A percentile compares a stretch with the other conserved stretches of the same genome.
Evolutionary conservation across 2,329 filamentous ascomycete species (phyloP).

Genomic region (Ceratocystis lukuohia): DNA sequence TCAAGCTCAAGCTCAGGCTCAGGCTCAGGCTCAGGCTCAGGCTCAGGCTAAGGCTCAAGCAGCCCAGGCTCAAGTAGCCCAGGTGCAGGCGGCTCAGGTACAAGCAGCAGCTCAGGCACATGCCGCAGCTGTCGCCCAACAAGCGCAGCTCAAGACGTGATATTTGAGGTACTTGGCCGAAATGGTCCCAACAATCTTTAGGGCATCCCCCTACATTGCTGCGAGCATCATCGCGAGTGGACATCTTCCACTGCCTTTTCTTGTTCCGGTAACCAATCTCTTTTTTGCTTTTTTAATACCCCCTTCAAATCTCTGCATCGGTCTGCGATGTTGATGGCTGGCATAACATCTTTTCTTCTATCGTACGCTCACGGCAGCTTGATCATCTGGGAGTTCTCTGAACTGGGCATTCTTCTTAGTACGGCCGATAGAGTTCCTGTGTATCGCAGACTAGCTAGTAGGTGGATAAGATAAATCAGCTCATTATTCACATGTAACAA

Average conservation of each 20-base stretch:
- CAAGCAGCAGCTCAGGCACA: constrained; percentile 13
- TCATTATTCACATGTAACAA: not conserved
- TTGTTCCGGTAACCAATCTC: constrained; percentile 16
- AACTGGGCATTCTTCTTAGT: not conserved
- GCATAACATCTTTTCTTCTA: not conserved
- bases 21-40: constrained; percentile 23
- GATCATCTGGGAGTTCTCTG: not conserved
- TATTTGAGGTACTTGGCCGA: not conserved
- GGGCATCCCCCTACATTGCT: not conserved
- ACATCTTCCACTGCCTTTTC: not conserved
- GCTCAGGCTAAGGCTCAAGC: constrained; percentile 20
- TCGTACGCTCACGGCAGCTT: not conserved
- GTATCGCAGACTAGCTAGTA: not conserved
- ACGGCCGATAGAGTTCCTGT: not conserved
- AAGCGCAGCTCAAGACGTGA: constrained; percentile 14
- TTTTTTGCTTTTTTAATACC: constrained; percentile 17
- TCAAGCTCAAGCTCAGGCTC: constrained; percentile 19
- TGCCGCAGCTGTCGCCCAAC: constrained; percentile 9
- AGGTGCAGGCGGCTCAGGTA: not conserved
- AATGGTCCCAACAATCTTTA: not conserved
- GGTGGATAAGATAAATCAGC: not conserved
- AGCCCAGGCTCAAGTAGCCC: not conserved
- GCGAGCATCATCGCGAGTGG: not conserved
- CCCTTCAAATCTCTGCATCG: not conserved
- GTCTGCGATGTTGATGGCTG: not conserved